phyloP scores from a whole-genome alignment of 2,329 filamentous ascomycete genomes.

The Trichoderma sp. region DNA sequence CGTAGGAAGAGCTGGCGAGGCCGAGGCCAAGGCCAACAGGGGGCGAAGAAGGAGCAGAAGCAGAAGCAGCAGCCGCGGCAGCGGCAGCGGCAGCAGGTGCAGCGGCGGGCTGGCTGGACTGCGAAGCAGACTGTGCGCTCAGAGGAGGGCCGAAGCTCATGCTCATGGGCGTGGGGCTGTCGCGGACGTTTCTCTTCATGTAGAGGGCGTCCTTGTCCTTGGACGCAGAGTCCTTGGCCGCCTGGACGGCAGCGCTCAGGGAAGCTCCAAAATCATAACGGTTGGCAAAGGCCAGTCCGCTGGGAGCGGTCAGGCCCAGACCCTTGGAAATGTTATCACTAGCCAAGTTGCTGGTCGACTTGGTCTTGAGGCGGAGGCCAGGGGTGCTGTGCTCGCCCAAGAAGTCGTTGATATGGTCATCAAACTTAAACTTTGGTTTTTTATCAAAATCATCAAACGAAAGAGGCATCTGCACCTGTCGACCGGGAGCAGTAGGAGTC shows the following conservation, averaged over 20 bases:
- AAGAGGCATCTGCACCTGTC: slow-evolving; percentile 57
- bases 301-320: slow-evolving; percentile 54
- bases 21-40: slow-evolving; percentile 32
- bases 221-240: slow-evolving; percentile 63
- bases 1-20: slow-evolving; percentile 86
- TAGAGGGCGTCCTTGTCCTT: slow-evolving; percentile 61
- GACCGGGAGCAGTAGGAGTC: slow-evolving; percentile 43
- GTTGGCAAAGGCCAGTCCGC: slow-evolving; percentile 79
- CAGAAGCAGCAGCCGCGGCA: slow-evolving; percentile 34
- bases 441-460: slow-evolving; percentile 72
- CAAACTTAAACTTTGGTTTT: slow-evolving; percentile 59
- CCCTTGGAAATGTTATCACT: slow-evolving; percentile 60
- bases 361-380: slow-evolving; percentile 70
- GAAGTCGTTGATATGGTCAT: slow-evolving; percentile 61
- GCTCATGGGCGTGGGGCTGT: slow-evolving; percentile 28
- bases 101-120: slow-evolving; percentile 32
- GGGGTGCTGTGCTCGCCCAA: slow-evolving; percentile 61
- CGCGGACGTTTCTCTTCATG: slow-evolving; percentile 52
- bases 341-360: slow-evolving; percentile 63
- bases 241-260: slow-evolving; percentile 76
- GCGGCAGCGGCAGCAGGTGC: slow-evolving; percentile 38
- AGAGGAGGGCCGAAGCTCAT: slow-evolving; percentile 17
- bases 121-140: neutral
- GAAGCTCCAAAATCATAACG: slow-evolving; percentile 97
- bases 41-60: slow-evolving; percentile 54